Evolutionary conservation across 768 basidiomycete species (phyloP), one percentile per base, ranked within the genome.

Genomic region (Lactifluus volemus): DNA sequence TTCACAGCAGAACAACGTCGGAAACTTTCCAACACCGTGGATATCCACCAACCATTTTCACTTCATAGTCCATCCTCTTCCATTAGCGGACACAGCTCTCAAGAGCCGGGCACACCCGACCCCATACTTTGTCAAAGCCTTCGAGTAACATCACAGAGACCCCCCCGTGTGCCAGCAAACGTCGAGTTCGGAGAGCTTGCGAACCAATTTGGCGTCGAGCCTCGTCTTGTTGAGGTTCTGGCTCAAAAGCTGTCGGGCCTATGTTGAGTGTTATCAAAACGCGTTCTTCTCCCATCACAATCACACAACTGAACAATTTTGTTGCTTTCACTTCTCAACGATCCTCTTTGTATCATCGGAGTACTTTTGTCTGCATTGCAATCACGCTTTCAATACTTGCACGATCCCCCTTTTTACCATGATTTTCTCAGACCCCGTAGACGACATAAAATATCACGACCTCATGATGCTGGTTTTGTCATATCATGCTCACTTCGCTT

Each of bases 71-170:
- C 65, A 12, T 42, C 56, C 9, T 66, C 65, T 50, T 65, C 63
- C 39, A 51, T 41, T 17, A 66, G 58, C 17, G 58, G 65, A 41
- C 58, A 54, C 32, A 65, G 65, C 53, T 66, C 63, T 36, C 59
- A 53, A 9, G 61, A 63, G 11, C 56, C 53, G 21, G 49, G 59
- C 42, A 66, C 65, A 8, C 65, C 63, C 21, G 65, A 66, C 38
- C 59, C 53, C 21, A 7, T 39, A n/a, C n/a, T 45, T 49, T 75
- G 86, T 36, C 78, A 83, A 47, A 69, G 88, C 30, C 81, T 89
- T 49, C 80, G 87, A 67, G 84, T 84, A 3, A 78, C 88, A 49
- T 83, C 81, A 44, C 83, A 85, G 63, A 78, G 86, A 53, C 74
- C 88, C 63, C 73, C 72, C 4, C 52, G 52, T 19, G 25, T 38